phyloP scores from a whole-genome alignment of 345 rosid species.

The Eucalyptus cladocalyx region DNA sequence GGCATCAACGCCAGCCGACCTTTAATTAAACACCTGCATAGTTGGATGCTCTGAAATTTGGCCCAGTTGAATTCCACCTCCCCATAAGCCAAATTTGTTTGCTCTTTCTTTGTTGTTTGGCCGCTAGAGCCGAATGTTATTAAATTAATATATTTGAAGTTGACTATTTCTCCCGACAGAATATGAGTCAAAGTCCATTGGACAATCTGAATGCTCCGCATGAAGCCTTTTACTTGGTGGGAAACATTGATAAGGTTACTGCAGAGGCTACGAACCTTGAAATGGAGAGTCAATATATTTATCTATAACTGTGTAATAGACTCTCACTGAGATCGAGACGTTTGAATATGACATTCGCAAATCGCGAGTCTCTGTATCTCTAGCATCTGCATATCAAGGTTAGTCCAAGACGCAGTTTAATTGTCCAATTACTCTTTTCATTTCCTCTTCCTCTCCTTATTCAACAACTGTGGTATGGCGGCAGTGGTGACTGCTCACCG shows the following conservation, averaged over 20 bases:
- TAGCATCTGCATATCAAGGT: neutral
- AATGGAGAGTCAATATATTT: neutral
- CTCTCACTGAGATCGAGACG: neutral
- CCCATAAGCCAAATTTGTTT: neutral
- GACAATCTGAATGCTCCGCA: neutral
- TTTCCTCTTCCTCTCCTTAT: neutral
- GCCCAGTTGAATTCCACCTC: neutral
- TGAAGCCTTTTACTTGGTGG: neutral
- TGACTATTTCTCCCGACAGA: neutral
- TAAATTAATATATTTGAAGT: no score
- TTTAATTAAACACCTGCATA: neutral
- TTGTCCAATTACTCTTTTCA: neutral
- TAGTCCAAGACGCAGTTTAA: neutral
- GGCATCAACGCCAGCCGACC: neutral
- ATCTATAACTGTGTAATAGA: neutral
- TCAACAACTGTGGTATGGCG: neutral
- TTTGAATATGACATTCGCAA: neutral
- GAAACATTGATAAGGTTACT: neutral
- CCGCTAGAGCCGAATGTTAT: neutral
- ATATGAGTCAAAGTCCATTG: neutral
- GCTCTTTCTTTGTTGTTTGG: neutral
- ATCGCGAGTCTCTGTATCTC: neutral
- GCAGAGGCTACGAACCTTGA: no score
- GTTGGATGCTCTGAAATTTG: neutral
- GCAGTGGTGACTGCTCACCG: neutral